Conservation (phyloP, 129 eudicot species). For the Escallonia rubra region DNA sequence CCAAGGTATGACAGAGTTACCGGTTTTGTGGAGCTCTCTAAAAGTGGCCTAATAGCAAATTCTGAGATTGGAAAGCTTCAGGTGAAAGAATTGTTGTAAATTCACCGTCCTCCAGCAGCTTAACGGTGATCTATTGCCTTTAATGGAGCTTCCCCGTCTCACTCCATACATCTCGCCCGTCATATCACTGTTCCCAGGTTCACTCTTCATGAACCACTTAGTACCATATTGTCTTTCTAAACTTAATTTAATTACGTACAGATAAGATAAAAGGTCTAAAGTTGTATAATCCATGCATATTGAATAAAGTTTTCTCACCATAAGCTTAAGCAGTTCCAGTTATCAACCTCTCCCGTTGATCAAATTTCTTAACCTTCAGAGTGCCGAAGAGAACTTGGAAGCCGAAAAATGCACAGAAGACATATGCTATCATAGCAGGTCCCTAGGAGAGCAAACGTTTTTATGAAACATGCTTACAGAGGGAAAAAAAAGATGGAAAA, state of each 20-base stretch:
- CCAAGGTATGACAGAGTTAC: too few species aligned
- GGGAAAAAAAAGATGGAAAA: background rate
- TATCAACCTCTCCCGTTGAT: constrained; percentile 74
- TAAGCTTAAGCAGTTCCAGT: constrained; percentile 80
- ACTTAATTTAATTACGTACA: background rate
- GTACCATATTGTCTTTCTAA: background rate
- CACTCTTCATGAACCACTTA: too few species aligned
- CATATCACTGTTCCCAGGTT: too few species aligned
- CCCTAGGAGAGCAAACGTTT: constrained; percentile 32
- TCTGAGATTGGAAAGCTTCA: too few species aligned
- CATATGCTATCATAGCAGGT: constrained; percentile 67
- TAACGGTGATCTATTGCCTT: too few species aligned
- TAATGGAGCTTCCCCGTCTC: background rate
- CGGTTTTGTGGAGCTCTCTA: too few species aligned
- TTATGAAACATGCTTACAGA: constrained; percentile 6
- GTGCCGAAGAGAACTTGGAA: constrained; percentile 84
- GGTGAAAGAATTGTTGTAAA: too few species aligned
- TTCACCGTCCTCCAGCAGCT: background rate
- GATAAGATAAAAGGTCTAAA: background rate
- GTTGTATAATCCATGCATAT: background rate
- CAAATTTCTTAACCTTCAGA: constrained; percentile 81
- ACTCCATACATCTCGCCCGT: too few species aligned
- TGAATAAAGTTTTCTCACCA: constrained; percentile 33
- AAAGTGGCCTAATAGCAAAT: too few species aligned
- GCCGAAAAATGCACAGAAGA: constrained; percentile 72